Evolutionary conservation across 805 yeast species (phyloP).

Genomic region (Zygosaccharomyces lentus): DNA sequence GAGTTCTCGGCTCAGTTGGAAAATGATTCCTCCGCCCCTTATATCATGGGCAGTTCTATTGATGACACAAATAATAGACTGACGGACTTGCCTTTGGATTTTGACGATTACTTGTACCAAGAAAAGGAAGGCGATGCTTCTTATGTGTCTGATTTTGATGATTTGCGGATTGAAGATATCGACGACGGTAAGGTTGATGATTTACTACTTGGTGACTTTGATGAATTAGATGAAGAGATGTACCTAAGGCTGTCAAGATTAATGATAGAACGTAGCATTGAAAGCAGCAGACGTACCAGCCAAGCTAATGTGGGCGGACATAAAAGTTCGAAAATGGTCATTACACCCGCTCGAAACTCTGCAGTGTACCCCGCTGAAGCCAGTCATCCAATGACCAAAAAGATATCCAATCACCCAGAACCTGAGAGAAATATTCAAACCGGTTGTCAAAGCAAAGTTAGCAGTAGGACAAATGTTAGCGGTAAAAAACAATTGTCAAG

Average conservation of each 20-base stretch:
- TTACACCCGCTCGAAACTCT: not conserved
- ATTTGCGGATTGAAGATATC: slow-evolving; percentile 17
- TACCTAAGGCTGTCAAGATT: slow-evolving; percentile 23
- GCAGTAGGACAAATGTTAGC: not conserved
- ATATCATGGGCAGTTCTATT: slow-evolving; percentile 2
- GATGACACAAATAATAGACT: slow-evolving; percentile 8
- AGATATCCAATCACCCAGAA: not conserved
- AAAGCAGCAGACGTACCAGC: not conserved
- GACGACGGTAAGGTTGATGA: slow-evolving; percentile 28
- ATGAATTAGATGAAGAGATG: slow-evolving; percentile 32
- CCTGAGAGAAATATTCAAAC: not conserved
- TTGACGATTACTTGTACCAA: slow-evolving; percentile 11
- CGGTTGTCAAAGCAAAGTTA: not conserved
- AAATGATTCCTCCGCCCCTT: not conserved
- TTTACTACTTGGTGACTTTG: slow-evolving; percentile 28
- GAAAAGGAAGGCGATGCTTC: slow-evolving; percentile 12
- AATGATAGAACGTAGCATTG: slow-evolving; percentile 8
- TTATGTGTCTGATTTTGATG: slow-evolving; percentile 6
- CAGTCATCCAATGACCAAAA: not conserved
- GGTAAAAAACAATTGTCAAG: slow-evolving; percentile 8
- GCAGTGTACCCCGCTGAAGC: not conserved
- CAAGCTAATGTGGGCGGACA: not conserved
- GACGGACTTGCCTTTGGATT: slow-evolving; percentile 5
- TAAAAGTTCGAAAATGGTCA: slow-evolving; percentile 1
- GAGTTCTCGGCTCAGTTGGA: not conserved